Evolutionary conservation across 2,329 filamentous ascomycete species (phyloP), one percentile per base, ranked within the genome.

Genomic region (Pseudogymnoascus sp.): DNA sequence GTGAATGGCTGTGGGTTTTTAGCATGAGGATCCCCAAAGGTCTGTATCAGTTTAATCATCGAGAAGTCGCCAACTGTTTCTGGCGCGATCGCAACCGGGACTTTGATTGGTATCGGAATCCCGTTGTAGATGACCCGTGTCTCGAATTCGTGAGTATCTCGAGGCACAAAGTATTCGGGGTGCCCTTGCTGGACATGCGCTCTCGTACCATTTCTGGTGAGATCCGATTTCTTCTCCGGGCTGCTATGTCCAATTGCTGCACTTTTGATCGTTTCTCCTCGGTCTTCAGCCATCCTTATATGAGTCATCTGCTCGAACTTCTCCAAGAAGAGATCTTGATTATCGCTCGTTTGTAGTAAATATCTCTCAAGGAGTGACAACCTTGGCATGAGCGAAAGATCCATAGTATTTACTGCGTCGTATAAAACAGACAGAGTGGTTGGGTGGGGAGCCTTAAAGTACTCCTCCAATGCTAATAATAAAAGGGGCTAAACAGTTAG

Each of bases 11-110:
- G 90, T 3, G 91, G 90, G 8, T 88, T 84, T 69, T 91, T 88
- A n/a, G 87, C 78, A 74, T 97, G 93, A 16, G 90, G 82, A 9
- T 88, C 86, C 46, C 91, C 90, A 75, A 97, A 97, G 62, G 90
- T 96, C 70, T 96, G 92, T 68, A 99, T 96, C 62, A 99, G 86
- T 75, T 97, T 97, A 77, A 99, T 90, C 63, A 99, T 82, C 38
- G 93, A 97, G 73, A 99, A 99, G 77, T 99, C 95, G 66, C 95
- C 95, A 14, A 99, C 95, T 0, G 91, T 97, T 79, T 99, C 95
- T 1, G 93, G 91, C 79, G 93, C 93, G 64, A 96, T 84, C 9
- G 95, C 93, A 3, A 93, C 93, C 0, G 95, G 95, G 6, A 99
- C 88, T 77, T 97, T 97, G 78, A 99, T 91, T 1, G 95, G 95